Evolutionary conservation across 805 yeast species (phyloP), one percentile per base, ranked within the genome.

Genomic region (Metschnikowia lochheadii): DNA sequence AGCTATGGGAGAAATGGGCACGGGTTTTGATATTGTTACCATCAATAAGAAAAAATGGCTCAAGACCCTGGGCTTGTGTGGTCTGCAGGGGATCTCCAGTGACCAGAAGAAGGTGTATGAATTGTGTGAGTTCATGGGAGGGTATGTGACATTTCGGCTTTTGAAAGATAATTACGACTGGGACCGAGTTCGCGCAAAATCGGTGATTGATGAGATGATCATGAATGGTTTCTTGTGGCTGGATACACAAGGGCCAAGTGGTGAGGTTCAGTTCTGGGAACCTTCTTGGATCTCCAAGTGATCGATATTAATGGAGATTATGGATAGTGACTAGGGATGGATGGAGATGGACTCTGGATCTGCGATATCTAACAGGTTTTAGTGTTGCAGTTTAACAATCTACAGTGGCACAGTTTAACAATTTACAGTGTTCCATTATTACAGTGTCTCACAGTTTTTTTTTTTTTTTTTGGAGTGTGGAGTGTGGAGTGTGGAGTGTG

Each of bases 171-270:
- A 92, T 61, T 79, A 84, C 51, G 75, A 76, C 1, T 92, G 99
- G 99, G 81, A 78, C 45, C 62, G 63, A 2, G 70, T 79, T 2
- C 71, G 96, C 49, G 77, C 87, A 48, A 76, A 76, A 54, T 69
- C 82, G 0, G 84, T 83, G 4, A 62, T 92, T 5, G 84, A 87
- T 36, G 92, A 87, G 42, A 83, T 92, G 89, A 85, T 91, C 1
- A 75, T 85, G 55, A 77, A 77, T 46, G 97, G 98, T 3, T 74
- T 89, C 48, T 69, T 92, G 13, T 92, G 99, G 99, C 70, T 90
- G 0, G 98, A 91, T 63, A 67, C 68, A 6, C 68, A 61, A 44
- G 84, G 78, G 46, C 68, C 67, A 53, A 63, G 55, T 18, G 66
- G 63, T 1, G 44, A 35, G 15, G 31, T 18, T 2, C 71, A 71